A percentile compares a stretch with the other conserved stretches of the same genome.
Conservation (phyloP, 805 yeast species). For the Candida palmyrensis region DNA sequence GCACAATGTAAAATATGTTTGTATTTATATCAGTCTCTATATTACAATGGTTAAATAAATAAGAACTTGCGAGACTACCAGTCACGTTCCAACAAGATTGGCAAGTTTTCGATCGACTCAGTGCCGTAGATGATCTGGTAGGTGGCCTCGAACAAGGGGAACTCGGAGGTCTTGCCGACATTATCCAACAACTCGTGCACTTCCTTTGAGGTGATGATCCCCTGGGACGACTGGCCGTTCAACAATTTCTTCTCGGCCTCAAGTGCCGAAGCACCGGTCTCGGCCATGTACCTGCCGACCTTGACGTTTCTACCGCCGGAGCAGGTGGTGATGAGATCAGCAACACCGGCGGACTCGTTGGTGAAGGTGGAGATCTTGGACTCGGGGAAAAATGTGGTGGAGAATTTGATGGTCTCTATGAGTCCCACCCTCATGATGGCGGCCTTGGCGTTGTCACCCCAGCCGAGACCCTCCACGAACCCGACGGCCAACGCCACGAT, state of each 20-base stretch:
- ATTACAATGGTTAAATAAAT: neutral
- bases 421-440: constrained; percentile 96
- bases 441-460: constrained; percentile 99
- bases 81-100: constrained; percentile 51
- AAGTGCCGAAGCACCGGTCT: constrained; percentile 67
- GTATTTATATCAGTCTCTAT: neutral
- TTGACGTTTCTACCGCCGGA: constrained; percentile 95
- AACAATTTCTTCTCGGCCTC: constrained; percentile 82
- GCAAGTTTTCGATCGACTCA: constrained; percentile 70
- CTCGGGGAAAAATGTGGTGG: constrained; percentile 62
- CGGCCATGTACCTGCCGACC: constrained; percentile 83
- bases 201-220: constrained; percentile 84
- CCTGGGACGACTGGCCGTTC: constrained; percentile 97
- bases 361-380: constrained; percentile 78
- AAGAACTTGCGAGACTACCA: neutral
- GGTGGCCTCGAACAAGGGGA: constrained; percentile 78
- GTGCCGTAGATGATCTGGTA: constrained; percentile 78
- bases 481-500: constrained; percentile 96
- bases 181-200: constrained; percentile 75
- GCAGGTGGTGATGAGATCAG: constrained; percentile 96
- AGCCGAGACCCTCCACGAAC: constrained; percentile 93
- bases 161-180: constrained; percentile 53
- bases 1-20: neutral
- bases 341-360: constrained; percentile 95
- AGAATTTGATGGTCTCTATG: constrained; percentile 79